Base-by-base conservation (phyloP, 805 yeast genomes). In the Candida montana region DNA sequence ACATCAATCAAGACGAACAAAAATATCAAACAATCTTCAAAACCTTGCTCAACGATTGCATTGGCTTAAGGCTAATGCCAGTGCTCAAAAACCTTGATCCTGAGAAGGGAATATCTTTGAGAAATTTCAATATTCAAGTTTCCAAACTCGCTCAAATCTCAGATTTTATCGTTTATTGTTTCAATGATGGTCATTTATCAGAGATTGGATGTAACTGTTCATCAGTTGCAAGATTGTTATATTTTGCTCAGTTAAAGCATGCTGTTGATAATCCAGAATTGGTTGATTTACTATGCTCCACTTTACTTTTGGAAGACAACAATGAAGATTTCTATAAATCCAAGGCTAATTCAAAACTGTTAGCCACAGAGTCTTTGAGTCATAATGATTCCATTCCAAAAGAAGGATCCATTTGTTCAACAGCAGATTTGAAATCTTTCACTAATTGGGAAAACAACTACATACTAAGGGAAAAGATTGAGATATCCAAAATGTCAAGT, bases 71-170 rank as follows among this genome's bases (percentile, higher is more conserved):
- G 35, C 58, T 69, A 27, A 48, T 75, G 36, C 86, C 86, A 1
- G 47, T 67, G 8, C 82, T 85, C 51, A 63, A 72, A 38, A 68
- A 74, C 44, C 57, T 80, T 52, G 90, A 83, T 50, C 91, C 89
- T 13, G 76, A 70, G 42, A 68, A 73, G 33, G 93, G 95, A 4
- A 79, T 86, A 6, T 77, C 87, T 4, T 70, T 89, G 41, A 72
- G 97, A 48, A 86, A 90, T 56, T 90, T 89, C 61, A 88, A 85
- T 55, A 77, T 84, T 42, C 98, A 91, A 62, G 83, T 80, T 16
- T 74, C 88, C n/a, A 89, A 88, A 56, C 66, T 82, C 46, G 83
- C 93, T 27, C 68, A 77, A 21, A 68, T 88, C 9, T 72, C 93
- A 0, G 95, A 86, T 55, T 75, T 88, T 38, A 65, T 87, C 6